These are phyloP conservation scores for Phytopythium aichiense DNA, from an alignment of 352 stramenopile genomes.

Conservation along the genomic window DNA sequence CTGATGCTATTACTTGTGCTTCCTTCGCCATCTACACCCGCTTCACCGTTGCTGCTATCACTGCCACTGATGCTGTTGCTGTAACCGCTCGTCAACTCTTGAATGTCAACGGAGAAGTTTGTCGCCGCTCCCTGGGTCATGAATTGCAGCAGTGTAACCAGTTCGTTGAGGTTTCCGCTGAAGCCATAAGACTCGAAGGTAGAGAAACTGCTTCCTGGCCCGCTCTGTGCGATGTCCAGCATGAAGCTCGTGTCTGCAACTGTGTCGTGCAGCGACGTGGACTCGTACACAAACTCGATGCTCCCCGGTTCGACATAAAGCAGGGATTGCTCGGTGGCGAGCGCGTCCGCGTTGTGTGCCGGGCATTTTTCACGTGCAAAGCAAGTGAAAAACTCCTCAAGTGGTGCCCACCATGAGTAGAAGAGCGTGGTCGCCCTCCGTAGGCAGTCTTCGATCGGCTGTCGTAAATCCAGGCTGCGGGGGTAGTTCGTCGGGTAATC, in stretches of 20 bases:
- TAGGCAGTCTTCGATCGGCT: neutral
- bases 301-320: neutral
- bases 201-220: neutral
- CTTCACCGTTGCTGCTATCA: neutral
- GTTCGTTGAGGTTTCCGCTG: neutral
- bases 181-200: neutral
- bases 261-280: neutral
- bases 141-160: conserved; percentile 5
- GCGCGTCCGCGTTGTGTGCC: neutral
- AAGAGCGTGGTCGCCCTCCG: conserved; percentile 2
- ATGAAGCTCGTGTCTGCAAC: neutral
- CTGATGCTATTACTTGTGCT: neutral
- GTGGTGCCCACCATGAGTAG: conserved; percentile 20
- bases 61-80: no score
- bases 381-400: conserved; percentile 24
- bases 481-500: neutral
- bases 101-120: neutral
- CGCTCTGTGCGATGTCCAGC: neutral
- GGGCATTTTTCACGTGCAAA: conserved; percentile 16
- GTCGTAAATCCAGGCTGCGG: conserved; percentile 3
- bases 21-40: neutral
- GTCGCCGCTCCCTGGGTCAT: conserved; percentile 10
- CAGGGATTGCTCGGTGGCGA: neutral
- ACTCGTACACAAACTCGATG: conserved; percentile 3
- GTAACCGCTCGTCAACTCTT: neutral